Base-by-base conservation (phyloP, 176 grass and related monocot species). In the Carex scoparia region DNA sequence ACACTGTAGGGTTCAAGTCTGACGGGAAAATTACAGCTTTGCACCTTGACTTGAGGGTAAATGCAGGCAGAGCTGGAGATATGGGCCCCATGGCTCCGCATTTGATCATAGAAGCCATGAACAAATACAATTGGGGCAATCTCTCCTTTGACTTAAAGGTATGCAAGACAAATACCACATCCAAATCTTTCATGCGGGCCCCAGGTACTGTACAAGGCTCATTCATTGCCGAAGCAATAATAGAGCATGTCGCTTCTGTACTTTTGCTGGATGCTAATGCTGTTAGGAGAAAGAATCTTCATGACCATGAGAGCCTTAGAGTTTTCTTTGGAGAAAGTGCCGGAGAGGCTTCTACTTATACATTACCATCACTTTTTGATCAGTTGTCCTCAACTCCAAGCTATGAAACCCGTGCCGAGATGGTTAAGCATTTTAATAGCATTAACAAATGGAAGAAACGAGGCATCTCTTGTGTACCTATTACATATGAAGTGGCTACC, bases 201-300 rank as follows among this genome's bases (percentile, higher is more conserved):
- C 94, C 94, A 18, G 94, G 94, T 33, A 89, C 93, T 31, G 87
- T 31, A 11, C 94, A 97, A 53, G 94, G 94, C 60, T 92, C 90
- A 23, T 97, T 90, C 86, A 94, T 97, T 35, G 92, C 94, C 6
- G 94, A 97, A 89, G 91, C 90, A 53, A 88, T 97, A 79, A 86
- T 97, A 48, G 94, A 97, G 82, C 92, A 94, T 70, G 90, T 97
- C 1, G 89, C 94, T 0, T 90, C 94, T 0, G 30, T 51, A 16
- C 94, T 97, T 14, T 89, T 79, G 1, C 53, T 84, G 0, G 86
- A 91, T 87, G 81, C 90, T 68, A 91, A 92, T 60, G 14, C 56
- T 10, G 42, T 97, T 61, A 79, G 92, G 67, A 93, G 61, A 51
- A 97, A 87, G 72, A 97, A 97, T 82, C 92, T 97, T 19, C 94